Base-by-base conservation (phyloP, 139 green algal species). In the Deuterostichococcus epilithicus region DNA sequence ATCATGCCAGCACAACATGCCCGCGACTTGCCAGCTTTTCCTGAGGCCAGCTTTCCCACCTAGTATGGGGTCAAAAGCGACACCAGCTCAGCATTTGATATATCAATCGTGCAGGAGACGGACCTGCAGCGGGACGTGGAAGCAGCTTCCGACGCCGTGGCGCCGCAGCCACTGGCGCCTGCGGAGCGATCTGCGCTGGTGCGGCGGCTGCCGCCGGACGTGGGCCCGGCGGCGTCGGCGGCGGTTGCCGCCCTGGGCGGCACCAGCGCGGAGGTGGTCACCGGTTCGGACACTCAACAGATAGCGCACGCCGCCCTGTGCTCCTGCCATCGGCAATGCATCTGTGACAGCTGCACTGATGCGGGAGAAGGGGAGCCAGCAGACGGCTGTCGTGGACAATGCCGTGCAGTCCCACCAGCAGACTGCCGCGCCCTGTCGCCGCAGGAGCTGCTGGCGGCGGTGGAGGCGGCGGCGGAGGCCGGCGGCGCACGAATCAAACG, bases 401-500 rank as follows among this genome's bases (percentile, higher is more conserved):
- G 26, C 4, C 20, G 26, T 67, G 25, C 59, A 67, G 37, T 22
- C 5, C 13, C 42, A 76, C 13, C 26, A 30, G 1, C 28, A n/a
- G n/a, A n/a, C n/a, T n/a, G n/a, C n/a, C n/a, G n/a, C n/a, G n/a
- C n/a, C n/a, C n/a, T 33, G 39, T 74, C 28, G 2, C n/a, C 28
- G 42, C 44, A 81, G 72, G 23, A 45, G 45, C 82, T 91, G 30
- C 33, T 78, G 37, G 28, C 52, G 0, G 77, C 82, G 35, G 63
- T 97, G 59, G 82, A 90, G 25, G 69, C 71, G 25, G 82, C 79
- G 39, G 86, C 85, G 0, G 75, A 82, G 36, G 85, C 82, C n/a
- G 83, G 78, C 0, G 91, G 92, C 45, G 44, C 95, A 69, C 86
- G 91, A 26, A 72, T 93, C 42, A 76, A 68, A 39, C 71, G 65